Conservation (phyloP, 2,329 filamentous ascomycete species). For the Pseudogymnoascus sp. region DNA sequence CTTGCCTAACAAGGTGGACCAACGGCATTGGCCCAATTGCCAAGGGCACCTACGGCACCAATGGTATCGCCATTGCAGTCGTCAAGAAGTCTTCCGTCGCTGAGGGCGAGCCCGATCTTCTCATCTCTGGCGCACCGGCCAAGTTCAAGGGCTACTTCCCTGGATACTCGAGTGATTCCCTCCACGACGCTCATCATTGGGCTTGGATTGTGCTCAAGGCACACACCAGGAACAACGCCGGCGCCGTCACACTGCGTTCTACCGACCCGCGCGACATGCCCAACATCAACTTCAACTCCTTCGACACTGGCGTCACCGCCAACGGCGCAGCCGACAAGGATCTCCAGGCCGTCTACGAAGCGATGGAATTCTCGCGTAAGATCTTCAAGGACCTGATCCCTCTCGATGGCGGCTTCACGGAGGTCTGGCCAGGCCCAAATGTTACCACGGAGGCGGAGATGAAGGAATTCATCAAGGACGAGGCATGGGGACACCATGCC, state of each 20-base stretch:
- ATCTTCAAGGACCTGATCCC: conserved; percentile 34
- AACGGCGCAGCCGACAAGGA: conserved; percentile 11
- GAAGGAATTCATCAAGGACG: conserved; percentile 38
- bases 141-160: conserved; percentile 35
- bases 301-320: conserved; percentile 33
- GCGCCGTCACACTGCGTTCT: conserved; percentile 51
- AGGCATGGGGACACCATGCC: conserved; percentile 50
- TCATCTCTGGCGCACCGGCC: conserved; percentile 24
- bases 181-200: conserved; percentile 32
- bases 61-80: conserved; percentile 39
- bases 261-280: conserved; percentile 55
- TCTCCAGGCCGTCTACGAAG: conserved; percentile 14
- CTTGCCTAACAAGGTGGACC: conserved; percentile 26
- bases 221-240: conserved; percentile 52
- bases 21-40: conserved; percentile 12
- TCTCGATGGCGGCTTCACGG: conserved; percentile 34
- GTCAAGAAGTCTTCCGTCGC: conserved; percentile 26
- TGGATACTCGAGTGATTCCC: conserved; percentile 29
- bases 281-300: conserved; percentile 53
- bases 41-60: conserved; percentile 29
- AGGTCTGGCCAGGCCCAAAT: conserved; percentile 33
- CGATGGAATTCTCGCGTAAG: conserved; percentile 12
- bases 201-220: conserved; percentile 42
- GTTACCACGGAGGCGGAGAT: conserved; percentile 36
- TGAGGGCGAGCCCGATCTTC: conserved; percentile 31